phyloP scores from a whole-genome alignment of 1,284 basidiomycete species.

The Ganoderma boninense region DNA sequence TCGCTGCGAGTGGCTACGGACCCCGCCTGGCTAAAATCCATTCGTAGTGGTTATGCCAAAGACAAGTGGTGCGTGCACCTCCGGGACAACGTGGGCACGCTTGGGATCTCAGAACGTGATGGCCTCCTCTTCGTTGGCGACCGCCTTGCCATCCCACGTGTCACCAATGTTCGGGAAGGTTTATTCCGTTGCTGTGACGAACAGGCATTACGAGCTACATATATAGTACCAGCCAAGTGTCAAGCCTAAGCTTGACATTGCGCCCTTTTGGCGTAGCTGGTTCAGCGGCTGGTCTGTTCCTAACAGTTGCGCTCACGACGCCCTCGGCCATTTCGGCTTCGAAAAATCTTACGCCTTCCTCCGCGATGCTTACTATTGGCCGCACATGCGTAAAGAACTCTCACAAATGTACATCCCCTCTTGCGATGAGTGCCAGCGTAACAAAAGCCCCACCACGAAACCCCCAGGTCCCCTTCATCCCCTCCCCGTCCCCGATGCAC shows the following conservation, averaged over 20 bases:
- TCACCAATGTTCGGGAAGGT: constrained; percentile 26
- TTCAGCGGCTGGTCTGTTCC: too few relatives aligned
- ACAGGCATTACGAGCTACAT: too few relatives aligned
- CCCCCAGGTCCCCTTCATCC: constrained; percentile 32
- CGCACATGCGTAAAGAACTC: constrained; percentile 45
- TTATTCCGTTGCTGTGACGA: constrained; percentile 42
- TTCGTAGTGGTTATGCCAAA: not conserved
- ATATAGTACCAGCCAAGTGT: too few relatives aligned
- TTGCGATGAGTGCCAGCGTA: constrained; percentile 32
- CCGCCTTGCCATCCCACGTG: constrained; percentile 36
- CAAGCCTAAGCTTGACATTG: too few relatives aligned
- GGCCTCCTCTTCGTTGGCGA: constrained; percentile 42
- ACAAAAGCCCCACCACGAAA: constrained; percentile 31
- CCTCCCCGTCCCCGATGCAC: constrained; percentile 34
- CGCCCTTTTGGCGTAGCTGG: too few relatives aligned
- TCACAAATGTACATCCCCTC: constrained; percentile 35
- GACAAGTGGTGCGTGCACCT: not conserved
- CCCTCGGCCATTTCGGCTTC: too few relatives aligned
- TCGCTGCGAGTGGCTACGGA: too few relatives aligned
- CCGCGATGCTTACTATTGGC: constrained; percentile 49
- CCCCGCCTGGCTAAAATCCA: not conserved
- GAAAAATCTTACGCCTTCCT: constrained; percentile 42
- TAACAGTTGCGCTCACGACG: too few relatives aligned
- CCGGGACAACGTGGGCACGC: not conserved
- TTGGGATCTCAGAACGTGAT: constrained; percentile 21